Evolutionary conservation across 169 alveolate genomes (phyloP).

Genomic region (Eimeria falciformis): DNA sequence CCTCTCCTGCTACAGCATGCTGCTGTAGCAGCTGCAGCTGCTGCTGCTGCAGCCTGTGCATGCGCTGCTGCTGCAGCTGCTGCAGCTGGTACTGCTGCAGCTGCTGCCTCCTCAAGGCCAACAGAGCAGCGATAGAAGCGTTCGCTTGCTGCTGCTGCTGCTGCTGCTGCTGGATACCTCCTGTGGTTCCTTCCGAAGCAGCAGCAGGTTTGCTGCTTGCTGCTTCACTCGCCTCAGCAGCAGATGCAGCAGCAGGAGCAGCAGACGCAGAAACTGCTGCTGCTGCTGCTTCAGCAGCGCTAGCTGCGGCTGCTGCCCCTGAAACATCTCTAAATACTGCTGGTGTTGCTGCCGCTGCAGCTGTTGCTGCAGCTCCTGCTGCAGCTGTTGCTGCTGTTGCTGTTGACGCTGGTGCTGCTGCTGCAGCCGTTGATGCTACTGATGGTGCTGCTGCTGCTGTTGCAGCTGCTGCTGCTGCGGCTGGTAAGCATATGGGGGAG

Average conservation of each 20-base stretch:
- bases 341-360: constrained; percentile 10
- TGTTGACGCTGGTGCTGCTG: not conserved
- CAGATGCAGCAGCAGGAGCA: not conserved
- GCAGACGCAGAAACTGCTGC: not conserved
- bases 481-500: too few species aligned
- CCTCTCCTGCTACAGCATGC: not conserved
- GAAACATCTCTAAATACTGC: not conserved
- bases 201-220: not conserved
- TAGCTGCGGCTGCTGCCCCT: constrained; percentile 14
- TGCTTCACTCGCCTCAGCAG: not conserved
- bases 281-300: not conserved
- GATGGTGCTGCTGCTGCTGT: not conserved
- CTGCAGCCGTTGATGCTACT: not conserved
- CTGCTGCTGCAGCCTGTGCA: constrained; percentile 14
- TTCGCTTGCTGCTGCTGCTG: not conserved
- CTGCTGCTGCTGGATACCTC: not conserved
- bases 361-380: constrained; percentile 6
- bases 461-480: not conserved
- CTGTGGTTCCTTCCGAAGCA: not conserved
- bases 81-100: not conserved
- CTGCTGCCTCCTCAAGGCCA: constrained; percentile 1
- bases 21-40: constrained; percentile 18
- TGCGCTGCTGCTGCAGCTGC: constrained; percentile 18
- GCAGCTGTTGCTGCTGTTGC: not conserved
- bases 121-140: not conserved